These are phyloP conservation scores for Aureobasidium leucospermi DNA, from an alignment of 2,329 filamentous ascomycete species.

Conservation along the genomic window DNA sequence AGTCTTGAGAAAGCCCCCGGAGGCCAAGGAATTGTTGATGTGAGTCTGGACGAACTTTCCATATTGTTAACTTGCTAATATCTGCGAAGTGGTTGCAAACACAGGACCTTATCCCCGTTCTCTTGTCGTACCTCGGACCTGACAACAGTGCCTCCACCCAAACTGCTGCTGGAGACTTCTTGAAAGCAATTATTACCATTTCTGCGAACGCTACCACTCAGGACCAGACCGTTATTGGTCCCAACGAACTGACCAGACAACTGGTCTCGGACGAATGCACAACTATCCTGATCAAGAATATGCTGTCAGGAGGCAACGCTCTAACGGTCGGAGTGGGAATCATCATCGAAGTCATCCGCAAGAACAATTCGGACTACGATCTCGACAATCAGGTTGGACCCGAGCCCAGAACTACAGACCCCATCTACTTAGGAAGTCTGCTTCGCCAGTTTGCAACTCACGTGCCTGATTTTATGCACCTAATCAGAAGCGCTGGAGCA, in stretches of 20 bases:
- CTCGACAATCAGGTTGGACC: conserved; percentile 79
- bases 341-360: conserved; percentile 95
- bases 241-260: conserved; percentile 92
- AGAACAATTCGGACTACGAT: conserved; percentile 99
- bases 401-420: conserved; percentile 76
- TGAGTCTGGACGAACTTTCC: conserved; percentile 38
- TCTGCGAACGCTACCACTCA: conserved; percentile 97
- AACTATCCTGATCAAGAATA: conserved; percentile 76
- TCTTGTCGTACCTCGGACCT: conserved; percentile 79
- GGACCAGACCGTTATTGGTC: conserved; percentile 97
- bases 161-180: conserved; percentile 91
- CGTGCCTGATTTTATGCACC: conserved; percentile 86
- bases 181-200: conserved; percentile 98
- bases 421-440: conserved; percentile 89
- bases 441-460: conserved; percentile 83
- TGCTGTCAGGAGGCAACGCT: conserved; percentile 89
- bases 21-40: conserved; percentile 88
- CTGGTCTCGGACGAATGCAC: conserved; percentile 82
- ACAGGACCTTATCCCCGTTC: conserved; percentile 76
- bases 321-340: conserved; percentile 95
- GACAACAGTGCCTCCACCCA: conserved; percentile 85
- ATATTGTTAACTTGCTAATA: not conserved
- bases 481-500: conserved; percentile 72
- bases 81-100: conserved; percentile 73
- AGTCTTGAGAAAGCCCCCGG: conserved; percentile 88